Percentiles rank a stretch among this genome's conserved stretches.
phyloP scores from a whole-genome alignment of 441 rosid genomes.

The Croton laevigatus region DNA sequence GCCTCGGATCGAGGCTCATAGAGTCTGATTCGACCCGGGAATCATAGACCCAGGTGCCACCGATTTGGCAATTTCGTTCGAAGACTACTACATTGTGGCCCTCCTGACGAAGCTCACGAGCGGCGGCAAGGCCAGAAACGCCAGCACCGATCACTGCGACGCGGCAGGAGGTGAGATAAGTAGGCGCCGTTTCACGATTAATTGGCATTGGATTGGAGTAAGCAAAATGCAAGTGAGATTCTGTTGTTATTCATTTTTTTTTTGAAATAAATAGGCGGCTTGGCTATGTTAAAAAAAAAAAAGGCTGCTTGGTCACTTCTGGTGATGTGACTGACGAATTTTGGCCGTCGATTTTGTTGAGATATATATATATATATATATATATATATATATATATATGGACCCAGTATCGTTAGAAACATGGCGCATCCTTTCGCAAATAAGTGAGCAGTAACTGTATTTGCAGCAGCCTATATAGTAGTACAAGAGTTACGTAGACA shows the following conservation, averaged over 20 bases:
- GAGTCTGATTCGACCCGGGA: conserved; percentile 48
- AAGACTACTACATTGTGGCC: conserved; percentile 54
- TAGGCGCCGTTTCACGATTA: conserved; percentile 1
- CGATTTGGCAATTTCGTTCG: conserved; percentile 42
- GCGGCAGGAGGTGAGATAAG: conserved; percentile 27
- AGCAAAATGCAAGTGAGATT: not conserved
- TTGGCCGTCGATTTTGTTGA: not conserved
- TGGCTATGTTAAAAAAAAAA: no score
- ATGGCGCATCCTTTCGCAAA: no score
- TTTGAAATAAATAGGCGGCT: not conserved
- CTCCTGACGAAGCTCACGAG: conserved; percentile 57
- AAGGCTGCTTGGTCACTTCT: not conserved
- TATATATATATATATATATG: no score
- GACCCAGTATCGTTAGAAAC: no score
- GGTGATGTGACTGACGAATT: not conserved
- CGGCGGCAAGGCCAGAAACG: conserved; percentile 61
- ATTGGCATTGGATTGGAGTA: not conserved
- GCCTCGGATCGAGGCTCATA: conserved; percentile 46
- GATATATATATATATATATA: no score
- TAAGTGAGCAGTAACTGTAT: not conserved
- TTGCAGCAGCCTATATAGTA: not conserved
- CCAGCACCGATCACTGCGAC: conserved; percentile 86
- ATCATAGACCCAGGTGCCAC: conserved; percentile 72
- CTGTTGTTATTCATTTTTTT: not conserved
- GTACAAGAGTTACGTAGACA: not conserved